phyloP scores from a whole-genome alignment of 2,329 filamentous ascomycete species.

The Phaeosphaeriaceae sp. region DNA sequence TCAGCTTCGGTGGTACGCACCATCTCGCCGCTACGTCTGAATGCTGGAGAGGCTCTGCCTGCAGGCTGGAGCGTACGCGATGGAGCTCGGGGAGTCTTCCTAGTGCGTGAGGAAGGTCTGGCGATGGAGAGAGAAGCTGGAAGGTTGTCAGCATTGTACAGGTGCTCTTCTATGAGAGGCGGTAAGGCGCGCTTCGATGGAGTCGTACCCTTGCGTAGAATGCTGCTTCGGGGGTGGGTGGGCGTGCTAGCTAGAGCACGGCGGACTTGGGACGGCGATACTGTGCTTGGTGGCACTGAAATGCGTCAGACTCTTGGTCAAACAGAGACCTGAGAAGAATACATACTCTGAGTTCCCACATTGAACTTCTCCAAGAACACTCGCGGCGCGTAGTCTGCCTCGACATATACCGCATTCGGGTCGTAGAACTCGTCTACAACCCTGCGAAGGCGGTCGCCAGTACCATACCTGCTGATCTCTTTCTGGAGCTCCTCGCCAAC shows the following conservation, averaged over 20 bases:
- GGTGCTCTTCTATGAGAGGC: background rate
- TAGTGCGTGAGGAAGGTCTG: background rate
- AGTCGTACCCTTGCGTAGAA: background rate
- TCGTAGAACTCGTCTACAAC: constrained; percentile 19
- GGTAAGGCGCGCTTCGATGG: background rate
- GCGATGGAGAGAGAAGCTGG: background rate
- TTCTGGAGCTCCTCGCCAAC: constrained; percentile 1
- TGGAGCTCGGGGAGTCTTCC: background rate
- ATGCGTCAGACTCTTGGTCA: background rate
- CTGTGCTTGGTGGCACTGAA: background rate
- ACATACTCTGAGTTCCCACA: constrained; percentile 8
- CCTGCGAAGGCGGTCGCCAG: constrained; percentile 1
- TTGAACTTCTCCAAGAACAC: constrained; percentile 26
- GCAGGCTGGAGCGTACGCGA: background rate
- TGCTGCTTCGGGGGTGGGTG: background rate
- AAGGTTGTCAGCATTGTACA: background rate
- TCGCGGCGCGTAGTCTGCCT: constrained; percentile 23
- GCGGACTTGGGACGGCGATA: background rate
- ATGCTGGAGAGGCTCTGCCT: background rate
- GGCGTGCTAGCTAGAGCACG: background rate
- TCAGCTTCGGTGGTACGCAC: background rate
- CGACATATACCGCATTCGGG: background rate
- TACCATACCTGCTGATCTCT: constrained; percentile 10
- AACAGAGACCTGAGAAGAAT: background rate
- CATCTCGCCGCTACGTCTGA: background rate